A percentile compares a stretch with the other conserved stretches of the same genome.
Evolutionary conservation across 23 red algal genomes (phyloP).

Genomic region (Gracilaria vermiculophylla): DNA sequence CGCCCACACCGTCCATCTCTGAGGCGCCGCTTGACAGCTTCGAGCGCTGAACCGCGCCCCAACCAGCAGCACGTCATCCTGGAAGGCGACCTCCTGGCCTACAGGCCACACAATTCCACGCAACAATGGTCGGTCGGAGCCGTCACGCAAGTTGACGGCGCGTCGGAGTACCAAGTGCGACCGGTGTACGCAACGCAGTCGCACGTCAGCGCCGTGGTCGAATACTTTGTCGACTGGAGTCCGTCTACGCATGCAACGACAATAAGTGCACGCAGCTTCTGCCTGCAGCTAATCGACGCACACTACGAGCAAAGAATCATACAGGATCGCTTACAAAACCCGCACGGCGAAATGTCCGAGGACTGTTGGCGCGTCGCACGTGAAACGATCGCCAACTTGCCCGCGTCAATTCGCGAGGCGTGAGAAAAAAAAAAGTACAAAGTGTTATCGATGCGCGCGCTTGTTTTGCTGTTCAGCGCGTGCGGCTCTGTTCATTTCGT

Average conservation of each 20-base stretch:
- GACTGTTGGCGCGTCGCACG: constrained; percentile 35
- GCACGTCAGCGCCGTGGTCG: background rate
- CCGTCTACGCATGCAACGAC: background rate
- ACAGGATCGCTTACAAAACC: constrained; percentile 22
- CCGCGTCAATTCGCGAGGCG: background rate
- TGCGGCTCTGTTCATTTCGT: constrained; percentile 50
- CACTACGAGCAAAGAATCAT: constrained; percentile 27
- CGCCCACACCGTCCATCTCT: background rate
- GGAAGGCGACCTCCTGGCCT: constrained; percentile 32
- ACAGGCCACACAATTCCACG: background rate
- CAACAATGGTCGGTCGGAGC: background rate
- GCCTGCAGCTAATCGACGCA: constrained; percentile 4
- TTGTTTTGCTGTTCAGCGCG: constrained; percentile 6
- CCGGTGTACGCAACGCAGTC: background rate
- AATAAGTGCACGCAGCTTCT: background rate
- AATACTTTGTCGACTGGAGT: constrained; percentile 40
- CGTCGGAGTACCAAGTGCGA: background rate
- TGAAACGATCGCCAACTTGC: background rate
- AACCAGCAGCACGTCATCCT: background rate
- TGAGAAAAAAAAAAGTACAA: background rate
- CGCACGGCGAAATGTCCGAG: constrained; percentile 36
- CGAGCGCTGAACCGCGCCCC: background rate
- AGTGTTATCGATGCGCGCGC: background rate
- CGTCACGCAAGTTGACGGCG: background rate
- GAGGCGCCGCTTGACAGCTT: background rate